These are phyloP conservation scores for Pythium sukuiense DNA, from an alignment of 352 stramenopile genomes.

Conservation along the genomic window DNA sequence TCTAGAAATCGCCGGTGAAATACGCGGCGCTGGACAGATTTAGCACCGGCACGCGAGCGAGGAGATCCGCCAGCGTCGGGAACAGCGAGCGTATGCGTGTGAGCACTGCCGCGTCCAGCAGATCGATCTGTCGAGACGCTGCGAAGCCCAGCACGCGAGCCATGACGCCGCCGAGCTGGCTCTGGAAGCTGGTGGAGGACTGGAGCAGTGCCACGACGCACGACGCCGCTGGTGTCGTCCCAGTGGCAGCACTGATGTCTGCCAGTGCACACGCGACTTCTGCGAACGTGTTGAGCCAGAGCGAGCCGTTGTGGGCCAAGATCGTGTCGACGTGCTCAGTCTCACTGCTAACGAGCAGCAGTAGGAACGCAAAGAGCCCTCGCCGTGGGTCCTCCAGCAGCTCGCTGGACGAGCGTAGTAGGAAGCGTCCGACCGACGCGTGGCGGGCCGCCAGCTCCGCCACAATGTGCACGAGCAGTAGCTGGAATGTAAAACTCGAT, in stretches of 20 bases:
- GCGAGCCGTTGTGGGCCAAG: slow-evolving; percentile 25
- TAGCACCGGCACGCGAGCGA: slow-evolving; percentile 25
- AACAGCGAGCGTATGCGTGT: slow-evolving; percentile 18
- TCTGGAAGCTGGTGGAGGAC: slow-evolving; percentile 6
- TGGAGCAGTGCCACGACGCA: slow-evolving; percentile 11
- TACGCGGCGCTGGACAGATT: slow-evolving; percentile 12
- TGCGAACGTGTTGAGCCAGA: slow-evolving; percentile 40
- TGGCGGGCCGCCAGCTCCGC: slow-evolving; percentile 10
- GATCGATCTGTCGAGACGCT: slow-evolving; percentile 24
- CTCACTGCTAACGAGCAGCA: slow-evolving; percentile 15
- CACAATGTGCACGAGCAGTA: slow-evolving; percentile 31
- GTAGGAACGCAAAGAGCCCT: slow-evolving; percentile 27
- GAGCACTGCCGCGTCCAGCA: slow-evolving; percentile 25
- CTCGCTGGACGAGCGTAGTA: slow-evolving; percentile 13
- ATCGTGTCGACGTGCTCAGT: slow-evolving; percentile 22
- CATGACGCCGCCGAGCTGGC: slow-evolving; percentile 15
- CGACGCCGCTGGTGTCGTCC: not conserved
- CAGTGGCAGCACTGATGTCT: not conserved
- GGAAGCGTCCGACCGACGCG: slow-evolving; percentile 11
- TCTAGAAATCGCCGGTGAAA: slow-evolving; percentile 7
- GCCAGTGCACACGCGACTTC: slow-evolving; percentile 15
- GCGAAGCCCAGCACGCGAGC: slow-evolving; percentile 26
- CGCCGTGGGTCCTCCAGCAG: slow-evolving; percentile 1
- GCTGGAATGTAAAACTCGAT: slow-evolving; percentile 24
- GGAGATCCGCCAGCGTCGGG: slow-evolving; percentile 16